Evolutionary conservation across 805 yeast species (phyloP).

Genomic region (Zygosaccharomyces lentus): DNA sequence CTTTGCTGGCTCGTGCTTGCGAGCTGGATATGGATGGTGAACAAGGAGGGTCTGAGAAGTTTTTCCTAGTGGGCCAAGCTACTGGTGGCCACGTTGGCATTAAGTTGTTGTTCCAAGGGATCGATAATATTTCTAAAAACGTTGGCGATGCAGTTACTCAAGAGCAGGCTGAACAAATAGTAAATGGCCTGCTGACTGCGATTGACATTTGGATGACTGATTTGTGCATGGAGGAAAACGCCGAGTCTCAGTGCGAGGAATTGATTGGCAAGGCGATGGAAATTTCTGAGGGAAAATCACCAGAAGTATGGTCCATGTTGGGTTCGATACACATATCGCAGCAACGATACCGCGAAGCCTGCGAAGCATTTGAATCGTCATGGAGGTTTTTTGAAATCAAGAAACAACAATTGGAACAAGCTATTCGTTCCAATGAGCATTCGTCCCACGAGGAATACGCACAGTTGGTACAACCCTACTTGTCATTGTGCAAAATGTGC

Average conservation of each 20-base stretch:
- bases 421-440: conserved; percentile 32
- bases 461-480: conserved; percentile 67
- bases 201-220: conserved; percentile 98
- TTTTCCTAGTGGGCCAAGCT: conserved; percentile 85
- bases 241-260: conserved; percentile 74
- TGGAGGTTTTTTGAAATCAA: conserved; percentile 64
- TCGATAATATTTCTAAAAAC: conserved; percentile 36
- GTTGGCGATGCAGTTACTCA: conserved; percentile 30
- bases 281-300: conserved; percentile 51
- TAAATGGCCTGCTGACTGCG: conserved; percentile 75
- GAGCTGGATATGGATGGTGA: conserved; percentile 64
- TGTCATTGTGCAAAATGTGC: conserved; percentile 68
- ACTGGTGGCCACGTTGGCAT: conserved; percentile 79
- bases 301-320: conserved; percentile 77
- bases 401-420: conserved; percentile 47
- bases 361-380: conserved; percentile 56
- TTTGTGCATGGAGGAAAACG: conserved; percentile 87
- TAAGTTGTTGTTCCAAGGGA: conserved; percentile 56
- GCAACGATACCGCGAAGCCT: conserved; percentile 69
- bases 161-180: conserved; percentile 52
- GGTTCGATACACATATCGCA: conserved; percentile 90
- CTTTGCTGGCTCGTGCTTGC: conserved; percentile 54
- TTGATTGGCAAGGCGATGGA: conserved; percentile 61
- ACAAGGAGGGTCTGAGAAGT: conserved; percentile 68
- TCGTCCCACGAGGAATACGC: conserved; percentile 44